Evolutionary conservation across 441 rosid species (phyloP), one percentile per base, ranked within the genome.

Genomic region (Euphorbia celastroides): DNA sequence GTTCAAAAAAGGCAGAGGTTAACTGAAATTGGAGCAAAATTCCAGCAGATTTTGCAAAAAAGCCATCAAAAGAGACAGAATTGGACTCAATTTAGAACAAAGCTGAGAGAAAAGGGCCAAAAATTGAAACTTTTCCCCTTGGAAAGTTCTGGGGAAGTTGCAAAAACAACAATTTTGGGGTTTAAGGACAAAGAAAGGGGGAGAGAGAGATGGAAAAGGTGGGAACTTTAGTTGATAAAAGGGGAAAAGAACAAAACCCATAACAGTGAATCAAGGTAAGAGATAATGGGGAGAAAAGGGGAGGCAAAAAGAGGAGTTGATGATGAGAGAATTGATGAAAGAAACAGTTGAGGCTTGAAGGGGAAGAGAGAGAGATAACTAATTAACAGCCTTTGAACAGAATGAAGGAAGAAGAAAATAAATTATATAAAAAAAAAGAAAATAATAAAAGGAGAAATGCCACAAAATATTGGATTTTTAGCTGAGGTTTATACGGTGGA

Each of bases 391-490:
- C 54, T 57, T 64, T 64, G 26, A 56, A 46, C 26, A 44, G 68
- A 50, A 5, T 23, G 54, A 62, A 48, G 46, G 60, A 46, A 70
- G 71, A 70, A 65, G 81, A n/a, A n/a, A n/a, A n/a, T n/a, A n/a
- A n/a, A n/a, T n/a, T n/a, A n/a, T n/a, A n/a, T n/a, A n/a, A n/a
- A n/a, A n/a, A n/a, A n/a, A n/a, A n/a, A n/a, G n/a, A n/a, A n/a
- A n/a, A 77, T 62, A 57, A 76, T 75, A 84, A 30, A 73, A 44
- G 8, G 59, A 52, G 46, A 61, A 67, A 70, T 63, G 64, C 76
- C 75, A 74, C 62, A 60, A 64, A 44, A 74, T 58, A 70, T 68
- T 72, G 68, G 62, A 54, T 55, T 59, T 65, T 68, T 26, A 19
- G 68, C 58, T 54, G 3, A 36, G 55, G 51, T 67, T 75, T 38